Percentiles rank a stretch among this genome's conserved stretches.
phyloP scores from a whole-genome alignment of 768 basidiomycete genomes.

The Mycena rosella region DNA sequence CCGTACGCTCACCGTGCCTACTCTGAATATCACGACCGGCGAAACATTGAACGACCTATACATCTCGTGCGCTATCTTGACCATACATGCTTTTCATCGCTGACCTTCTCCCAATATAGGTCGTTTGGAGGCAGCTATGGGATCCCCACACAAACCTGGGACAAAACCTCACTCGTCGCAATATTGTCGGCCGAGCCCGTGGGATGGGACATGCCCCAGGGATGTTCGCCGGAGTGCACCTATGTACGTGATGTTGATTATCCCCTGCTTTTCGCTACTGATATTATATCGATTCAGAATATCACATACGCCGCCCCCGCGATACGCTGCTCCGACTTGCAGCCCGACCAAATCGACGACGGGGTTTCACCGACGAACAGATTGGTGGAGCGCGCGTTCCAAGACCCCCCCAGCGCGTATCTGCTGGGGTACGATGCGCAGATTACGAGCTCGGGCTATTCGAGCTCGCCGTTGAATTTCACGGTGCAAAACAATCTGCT shows the following conservation, averaged over 20 bases:
- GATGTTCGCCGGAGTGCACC: slow-evolving; percentile 23
- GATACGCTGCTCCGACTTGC: slow-evolving; percentile 17
- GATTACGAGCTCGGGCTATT: background rate
- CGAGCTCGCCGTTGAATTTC: slow-evolving; percentile 15
- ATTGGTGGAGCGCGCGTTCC: slow-evolving; percentile 12
- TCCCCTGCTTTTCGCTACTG: no score
- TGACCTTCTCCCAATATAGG: background rate
- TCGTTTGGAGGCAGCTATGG: background rate
- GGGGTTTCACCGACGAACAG: background rate
- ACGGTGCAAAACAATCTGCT: background rate
- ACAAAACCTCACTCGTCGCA: slow-evolving; percentile 12
- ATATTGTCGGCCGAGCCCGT: slow-evolving; percentile 4
- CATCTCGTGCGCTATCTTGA: background rate
- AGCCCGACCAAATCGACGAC: slow-evolving; percentile 19
- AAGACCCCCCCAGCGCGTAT: slow-evolving; percentile 16
- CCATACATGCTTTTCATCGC: background rate
- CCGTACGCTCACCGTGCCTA: slow-evolving; percentile 20
- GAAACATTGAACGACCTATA: slow-evolving; percentile 6
- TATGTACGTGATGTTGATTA: no score
- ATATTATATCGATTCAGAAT: no score
- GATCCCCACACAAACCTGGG: background rate
- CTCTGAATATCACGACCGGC: slow-evolving; percentile 20
- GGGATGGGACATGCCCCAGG: slow-evolving; percentile 27
- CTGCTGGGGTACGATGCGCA: slow-evolving; percentile 17
- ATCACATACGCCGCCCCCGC: slow-evolving; percentile 27